Base-by-base conservation (phyloP, 129 eudicot genomes). In the Mikania micrantha region DNA sequence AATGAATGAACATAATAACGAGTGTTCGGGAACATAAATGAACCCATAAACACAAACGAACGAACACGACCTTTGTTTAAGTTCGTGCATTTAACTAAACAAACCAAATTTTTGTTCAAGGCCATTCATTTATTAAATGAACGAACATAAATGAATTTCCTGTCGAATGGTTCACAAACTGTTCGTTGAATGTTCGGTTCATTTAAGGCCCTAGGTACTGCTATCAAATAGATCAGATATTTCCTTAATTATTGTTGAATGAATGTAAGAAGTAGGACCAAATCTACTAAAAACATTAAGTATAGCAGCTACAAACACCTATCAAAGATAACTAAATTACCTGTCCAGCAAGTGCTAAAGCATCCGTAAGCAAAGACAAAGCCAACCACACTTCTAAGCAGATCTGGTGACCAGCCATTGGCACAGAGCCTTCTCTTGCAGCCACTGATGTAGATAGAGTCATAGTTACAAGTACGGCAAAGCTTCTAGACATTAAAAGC, bases 271-370 rank as follows among this genome's bases (percentile, higher is more conserved):
- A 16, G 17, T 49, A 48, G 17, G 28, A 39, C 27, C 25, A 69
- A 22, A 16, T 35, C 12, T 34, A 35, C 12, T 7, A 9, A 11
- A 56, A 15, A 9, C 16, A 39, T 15, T 8, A 27, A 56, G 13
- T 53, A 17, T 36, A 69, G 32, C 61, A 67, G 8, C 48, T 25
- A 54, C 52, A 24, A 35, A 32, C 21, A 17, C n/a, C 27, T 9
- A 5, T 7, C 22, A 17, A 41, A 64, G 22, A 36, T 77, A 92
- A n/a, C n/a, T n/a, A 50, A 32, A 25, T 22, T 53, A 53, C 99
- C 90, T 93, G 99, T 52, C 99, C 99, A 39, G 99, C 93, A 70
- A 93, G 85, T 58, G 99, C 99, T 77, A 93, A 80, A 74, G 99
- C 99, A 81, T 89, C 99, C 42, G 85, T 89, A 17, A 93, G 90